Evolutionary conservation across 805 yeast genomes (phyloP).

Genomic region (Metschnikowia cerradonensis): DNA sequence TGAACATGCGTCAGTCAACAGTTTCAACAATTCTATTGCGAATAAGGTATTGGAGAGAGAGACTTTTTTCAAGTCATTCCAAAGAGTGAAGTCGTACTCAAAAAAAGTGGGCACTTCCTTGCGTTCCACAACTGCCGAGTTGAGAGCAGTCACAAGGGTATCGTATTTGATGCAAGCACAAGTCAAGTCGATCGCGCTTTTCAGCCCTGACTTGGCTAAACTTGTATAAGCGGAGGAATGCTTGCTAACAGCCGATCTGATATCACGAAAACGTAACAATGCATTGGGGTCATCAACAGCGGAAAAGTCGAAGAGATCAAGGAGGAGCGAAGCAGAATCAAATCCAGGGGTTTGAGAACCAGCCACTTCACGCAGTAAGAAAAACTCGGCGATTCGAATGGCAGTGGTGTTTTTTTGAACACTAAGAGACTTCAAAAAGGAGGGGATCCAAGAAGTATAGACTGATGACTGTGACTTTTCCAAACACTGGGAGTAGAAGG

Average conservation of each 20-base stretch:
- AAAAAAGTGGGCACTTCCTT: constrained; percentile 12
- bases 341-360: background rate
- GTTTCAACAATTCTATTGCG: constrained; percentile 11
- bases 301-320: constrained; percentile 18
- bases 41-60: constrained; percentile 10
- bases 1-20: constrained; percentile 18
- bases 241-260: constrained; percentile 46
- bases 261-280: constrained; percentile 42
- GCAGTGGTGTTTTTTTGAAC: constrained; percentile 52
- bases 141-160: constrained; percentile 11
- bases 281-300: constrained; percentile 20
- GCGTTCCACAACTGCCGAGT: constrained; percentile 9
- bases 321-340: constrained; percentile 12
- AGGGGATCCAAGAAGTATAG: constrained; percentile 45
- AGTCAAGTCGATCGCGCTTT: constrained; percentile 4
- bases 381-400: constrained; percentile 47
- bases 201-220: constrained; percentile 15
- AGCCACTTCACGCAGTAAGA: constrained; percentile 28
- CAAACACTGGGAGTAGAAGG: constrained; percentile 41
- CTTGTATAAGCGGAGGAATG: constrained; percentile 31
- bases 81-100: constrained; percentile 10
- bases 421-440: constrained; percentile 41
- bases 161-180: constrained; percentile 20
- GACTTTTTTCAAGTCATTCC: constrained; percentile 11
- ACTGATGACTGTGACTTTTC: constrained; percentile 38